Evolutionary conservation across 2,329 filamentous ascomycete genomes (phyloP), one percentile per base, ranked within the genome.

Genomic region (Penicillium palitans): DNA sequence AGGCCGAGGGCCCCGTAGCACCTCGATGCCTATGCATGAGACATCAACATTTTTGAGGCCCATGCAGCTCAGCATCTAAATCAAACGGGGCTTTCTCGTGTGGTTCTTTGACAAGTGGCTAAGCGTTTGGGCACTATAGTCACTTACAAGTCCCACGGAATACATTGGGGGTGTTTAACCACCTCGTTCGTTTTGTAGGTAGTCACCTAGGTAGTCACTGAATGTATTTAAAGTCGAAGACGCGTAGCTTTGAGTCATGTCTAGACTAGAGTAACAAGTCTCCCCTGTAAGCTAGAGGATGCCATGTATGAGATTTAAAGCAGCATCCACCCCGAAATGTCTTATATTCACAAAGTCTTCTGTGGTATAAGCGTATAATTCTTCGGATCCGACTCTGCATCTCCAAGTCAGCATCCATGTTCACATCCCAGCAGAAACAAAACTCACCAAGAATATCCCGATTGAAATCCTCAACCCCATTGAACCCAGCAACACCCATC

Each of bases 401-500:
- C 29, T 42, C 24, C 24, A 48, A 47, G 17, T 55, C 27, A 60
- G 61, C 54, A 61, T 24, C n/a, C 48, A 49, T 49, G 52, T 5
- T 52, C 41, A 29, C 27, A 52, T 4, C 6, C 35, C 24, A 52
- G 40, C 19, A 40, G 27, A 48, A 45, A 13, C 13, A 57, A 51
- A 4, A 64, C 66, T 31, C 57, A 74, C 72, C 72, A 41, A 75
- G 55, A 47, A 73, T 70, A 9, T 72, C 72, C 29, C 75, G 72
- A 47, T 82, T 77, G 56, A 87, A 83, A 55, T 85, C 79, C 2
- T 75, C 73, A 3, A 87, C 70, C 40, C 75, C 79, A 48, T 80
- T 80, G 60, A 81, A 83, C 0, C 85, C 84, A 19, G 78, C 81
- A 2, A 85, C 81, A 49, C 83, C 84, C 80, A 88, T 82, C 57